A percentile compares a stretch with the other conserved stretches of the same genome.
phyloP scores from a whole-genome alignment of 139 green algal genomes.

The Mesotaenium endlicherianum region DNA sequence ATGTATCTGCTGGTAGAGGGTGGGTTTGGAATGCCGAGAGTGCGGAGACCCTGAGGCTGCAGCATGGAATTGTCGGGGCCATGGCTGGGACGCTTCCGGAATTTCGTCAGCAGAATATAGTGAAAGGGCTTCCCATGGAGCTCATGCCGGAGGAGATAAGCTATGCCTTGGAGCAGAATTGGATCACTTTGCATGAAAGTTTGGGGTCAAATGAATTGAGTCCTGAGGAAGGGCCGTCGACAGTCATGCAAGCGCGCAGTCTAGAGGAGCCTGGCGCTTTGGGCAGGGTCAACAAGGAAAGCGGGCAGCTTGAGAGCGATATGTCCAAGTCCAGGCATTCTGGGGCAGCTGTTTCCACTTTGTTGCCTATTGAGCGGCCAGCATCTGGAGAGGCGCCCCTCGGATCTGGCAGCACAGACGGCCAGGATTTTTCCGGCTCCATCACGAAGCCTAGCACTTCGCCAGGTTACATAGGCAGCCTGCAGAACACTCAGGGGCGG shows the following conservation, averaged over 20 bases:
- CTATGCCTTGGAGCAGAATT: background rate
- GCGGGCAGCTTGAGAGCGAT: background rate
- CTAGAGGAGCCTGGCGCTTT: no score
- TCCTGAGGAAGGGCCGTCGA: no score
- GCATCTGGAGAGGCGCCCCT: no score
- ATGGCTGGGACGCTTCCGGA: constrained; percentile 1
- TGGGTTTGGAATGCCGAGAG: background rate
- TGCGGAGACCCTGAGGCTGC: background rate
- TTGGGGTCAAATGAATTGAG: no score
- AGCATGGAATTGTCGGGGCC: background rate
- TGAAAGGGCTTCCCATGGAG: constrained; percentile 19
- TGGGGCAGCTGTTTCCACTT: no score
- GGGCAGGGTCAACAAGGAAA: background rate
- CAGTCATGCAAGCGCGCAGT: background rate
- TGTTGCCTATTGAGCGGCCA: no score
- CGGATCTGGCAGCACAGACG: no score
- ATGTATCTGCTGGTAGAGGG: background rate
- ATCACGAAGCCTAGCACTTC: background rate
- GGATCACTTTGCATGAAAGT: no score
- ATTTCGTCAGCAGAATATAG: background rate
- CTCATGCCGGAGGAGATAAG: background rate
- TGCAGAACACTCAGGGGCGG: no score
- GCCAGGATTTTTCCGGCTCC: background rate
- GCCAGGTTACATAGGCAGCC: no score
- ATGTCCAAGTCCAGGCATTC: no score